Evolutionary conservation across 2,329 filamentous ascomycete species (phyloP), one percentile per base, ranked within the genome.

Genomic region (Apiospora pterosperma): DNA sequence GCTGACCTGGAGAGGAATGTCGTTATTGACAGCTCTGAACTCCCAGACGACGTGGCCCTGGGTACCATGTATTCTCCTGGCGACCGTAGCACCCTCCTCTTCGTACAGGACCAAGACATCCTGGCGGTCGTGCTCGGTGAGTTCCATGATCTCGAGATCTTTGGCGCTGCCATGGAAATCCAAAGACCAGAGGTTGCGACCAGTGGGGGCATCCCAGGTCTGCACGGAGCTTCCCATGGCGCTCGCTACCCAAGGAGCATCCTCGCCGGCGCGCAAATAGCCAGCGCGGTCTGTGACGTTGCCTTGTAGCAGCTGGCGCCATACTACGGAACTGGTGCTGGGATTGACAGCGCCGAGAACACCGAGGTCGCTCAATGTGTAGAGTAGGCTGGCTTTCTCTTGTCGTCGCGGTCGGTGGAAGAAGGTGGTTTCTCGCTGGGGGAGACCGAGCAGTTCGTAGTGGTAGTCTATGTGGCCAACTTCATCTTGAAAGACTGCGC

Each of bases 381-480:
- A 99, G 62, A 99, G 85, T 41, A 99, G 84, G 63, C 92, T 95
- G 39, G 94, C 94, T 77, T 92, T 93, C 67, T 95, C 94, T 70
- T 90, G 87, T 67, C 87, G 85, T 73, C 91, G 86, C 42, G 96
- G 95, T 71, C 90, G 90, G 80, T 97, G 93, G 87, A 98, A 98
- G 85, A 98, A 96, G 71, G 95, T 97, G 67, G 92, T 92, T 68
- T 92, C 88, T 76, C 87, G 83, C 76, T 91, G 90, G 63, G 96
- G 93, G 41, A 92, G 80, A 73, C 96, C 96, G 73, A 99, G 82
- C 60, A 98, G 89, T 69, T 92, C 88, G 81, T 97, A 89, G 80
- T 98, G 95, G 81, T 93, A 98, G 80, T 99, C 96, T 76, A 96
- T 87, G 72, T 92, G 86, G 81, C 90, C 94, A 70, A 96, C 93